A percentile compares a stretch with the other conserved stretches of the same genome.
phyloP scores from a whole-genome alignment of 2,329 filamentous ascomycete species.

The Aspergillus niger region DNA sequence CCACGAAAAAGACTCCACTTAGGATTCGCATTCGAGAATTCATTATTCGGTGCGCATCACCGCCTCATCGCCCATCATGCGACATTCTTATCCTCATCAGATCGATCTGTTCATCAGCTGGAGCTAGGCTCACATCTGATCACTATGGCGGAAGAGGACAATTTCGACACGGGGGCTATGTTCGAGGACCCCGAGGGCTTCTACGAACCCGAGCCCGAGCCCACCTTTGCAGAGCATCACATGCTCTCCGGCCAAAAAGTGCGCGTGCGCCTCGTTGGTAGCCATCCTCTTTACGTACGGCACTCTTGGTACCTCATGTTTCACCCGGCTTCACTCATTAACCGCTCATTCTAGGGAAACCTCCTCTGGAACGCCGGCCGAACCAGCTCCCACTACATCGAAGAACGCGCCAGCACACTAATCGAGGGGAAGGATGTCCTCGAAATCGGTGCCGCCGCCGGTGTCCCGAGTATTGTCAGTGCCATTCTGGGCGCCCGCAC shows the following conservation, averaged over 20 bases:
- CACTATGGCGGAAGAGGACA: constrained; percentile 32
- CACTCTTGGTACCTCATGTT: neutral
- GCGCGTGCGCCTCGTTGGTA: constrained; percentile 76
- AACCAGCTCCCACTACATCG: constrained; percentile 75
- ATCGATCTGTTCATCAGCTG: constrained; percentile 5
- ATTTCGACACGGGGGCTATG: constrained; percentile 53
- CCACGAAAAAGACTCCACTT: constrained; percentile 6
- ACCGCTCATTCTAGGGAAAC: constrained; percentile 61
- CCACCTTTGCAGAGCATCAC: constrained; percentile 71
- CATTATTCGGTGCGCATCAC: neutral
- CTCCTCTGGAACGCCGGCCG: constrained; percentile 88
- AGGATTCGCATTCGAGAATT: constrained; percentile 15
- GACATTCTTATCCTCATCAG: constrained; percentile 5
- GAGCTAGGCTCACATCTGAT: neutral
- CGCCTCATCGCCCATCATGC: neutral
- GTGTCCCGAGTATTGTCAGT: constrained; percentile 77
- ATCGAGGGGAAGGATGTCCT: constrained; percentile 72
- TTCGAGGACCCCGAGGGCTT: constrained; percentile 82
- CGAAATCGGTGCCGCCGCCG: constrained; percentile 86
- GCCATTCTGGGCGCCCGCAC: constrained; percentile 69
- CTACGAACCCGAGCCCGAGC: constrained; percentile 74
- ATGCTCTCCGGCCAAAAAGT: constrained; percentile 67
- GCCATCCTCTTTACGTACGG: constrained; percentile 79
- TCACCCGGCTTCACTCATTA: neutral
- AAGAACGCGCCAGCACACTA: constrained; percentile 62